Percentiles rank a stretch among this genome's conserved stretches.
phyloP scores from a whole-genome alignment of 1,284 basidiomycete species.

The Psilocybe mexicana region DNA sequence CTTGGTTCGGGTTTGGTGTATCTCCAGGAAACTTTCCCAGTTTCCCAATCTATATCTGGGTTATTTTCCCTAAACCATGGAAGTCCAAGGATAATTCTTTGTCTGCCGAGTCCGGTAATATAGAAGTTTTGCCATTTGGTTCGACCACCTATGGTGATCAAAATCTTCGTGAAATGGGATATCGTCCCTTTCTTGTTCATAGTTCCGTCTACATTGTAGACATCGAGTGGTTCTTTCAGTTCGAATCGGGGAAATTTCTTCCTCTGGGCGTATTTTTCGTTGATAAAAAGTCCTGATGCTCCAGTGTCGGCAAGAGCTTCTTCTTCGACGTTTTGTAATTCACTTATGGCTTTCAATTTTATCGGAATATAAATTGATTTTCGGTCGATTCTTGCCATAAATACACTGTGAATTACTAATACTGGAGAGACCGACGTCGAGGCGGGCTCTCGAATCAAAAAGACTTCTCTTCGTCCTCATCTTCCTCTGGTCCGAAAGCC shows the following conservation, averaged over 20 bases:
- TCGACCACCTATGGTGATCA: too few relatives aligned
- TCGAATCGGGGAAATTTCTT: not conserved
- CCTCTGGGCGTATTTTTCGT: not conserved
- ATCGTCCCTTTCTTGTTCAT: slow-evolving; percentile 2
- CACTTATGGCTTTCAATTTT: not conserved
- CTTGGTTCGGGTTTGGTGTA: not conserved
- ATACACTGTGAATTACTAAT: not conserved
- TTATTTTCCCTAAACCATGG: slow-evolving; percentile 3
- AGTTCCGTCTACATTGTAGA: not conserved
- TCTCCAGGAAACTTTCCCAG: not conserved
- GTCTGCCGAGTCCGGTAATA: not conserved
- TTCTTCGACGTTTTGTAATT: not conserved
- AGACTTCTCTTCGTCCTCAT: not conserved
- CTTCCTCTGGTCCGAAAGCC: not conserved
- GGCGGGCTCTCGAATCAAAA: not conserved
- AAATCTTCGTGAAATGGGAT: too few relatives aligned
- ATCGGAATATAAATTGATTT: slow-evolving; percentile 1
- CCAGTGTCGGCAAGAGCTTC: not conserved
- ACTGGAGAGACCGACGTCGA: not conserved
- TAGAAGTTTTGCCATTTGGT: too few relatives aligned
- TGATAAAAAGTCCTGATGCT: not conserved
- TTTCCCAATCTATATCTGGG: not conserved
- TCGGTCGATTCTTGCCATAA: not conserved
- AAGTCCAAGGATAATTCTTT: not conserved
- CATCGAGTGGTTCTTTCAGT: not conserved